A percentile compares a stretch with the other conserved stretches of the same genome.
These are phyloP conservation scores for Mycosphaerella arachidis DNA, from an alignment of 2,329 filamentous ascomycete genomes.

Conservation along the genomic window DNA sequence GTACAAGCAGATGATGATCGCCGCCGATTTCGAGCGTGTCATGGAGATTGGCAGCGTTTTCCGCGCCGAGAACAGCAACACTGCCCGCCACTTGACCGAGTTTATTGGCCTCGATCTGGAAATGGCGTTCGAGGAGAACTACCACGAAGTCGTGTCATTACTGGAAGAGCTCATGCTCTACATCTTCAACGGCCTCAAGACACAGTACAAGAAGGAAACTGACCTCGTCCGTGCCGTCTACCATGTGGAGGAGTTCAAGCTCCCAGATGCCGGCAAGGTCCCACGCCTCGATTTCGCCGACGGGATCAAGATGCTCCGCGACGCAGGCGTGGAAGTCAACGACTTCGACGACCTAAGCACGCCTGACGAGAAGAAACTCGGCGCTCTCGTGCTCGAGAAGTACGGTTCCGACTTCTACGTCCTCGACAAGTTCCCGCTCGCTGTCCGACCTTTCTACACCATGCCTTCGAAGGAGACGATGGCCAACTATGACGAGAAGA, in stretches of 20 bases:
- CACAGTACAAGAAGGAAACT: constrained; percentile 65
- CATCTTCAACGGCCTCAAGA: constrained; percentile 72
- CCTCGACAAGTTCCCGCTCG: constrained; percentile 90
- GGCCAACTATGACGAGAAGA: constrained; percentile 38
- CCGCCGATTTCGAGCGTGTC: constrained; percentile 70
- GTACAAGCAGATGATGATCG: constrained; percentile 84
- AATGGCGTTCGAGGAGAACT: constrained; percentile 78
- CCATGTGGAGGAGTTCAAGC: constrained; percentile 70
- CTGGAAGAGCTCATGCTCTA: constrained; percentile 70
- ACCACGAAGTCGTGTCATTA: constrained; percentile 68
- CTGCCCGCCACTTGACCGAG: constrained; percentile 79
- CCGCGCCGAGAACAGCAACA: constrained; percentile 82
- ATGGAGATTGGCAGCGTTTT: constrained; percentile 78
- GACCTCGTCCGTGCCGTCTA: constrained; percentile 69
- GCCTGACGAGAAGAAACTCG: constrained; percentile 82
- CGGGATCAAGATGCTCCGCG: constrained; percentile 70
- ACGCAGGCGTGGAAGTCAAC: constrained; percentile 68
- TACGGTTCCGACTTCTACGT: constrained; percentile 95
- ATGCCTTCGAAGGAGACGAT: constrained; percentile 68
- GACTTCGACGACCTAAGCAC: constrained; percentile 78
- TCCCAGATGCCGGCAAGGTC: constrained; percentile 69
- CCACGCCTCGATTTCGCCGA: constrained; percentile 74
- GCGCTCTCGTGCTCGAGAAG: constrained; percentile 78
- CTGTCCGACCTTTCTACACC: constrained; percentile 86
- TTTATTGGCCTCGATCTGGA: constrained; percentile 86